Conservation (phyloP, 345 rosid species). For the Iberis pinnata region DNA sequence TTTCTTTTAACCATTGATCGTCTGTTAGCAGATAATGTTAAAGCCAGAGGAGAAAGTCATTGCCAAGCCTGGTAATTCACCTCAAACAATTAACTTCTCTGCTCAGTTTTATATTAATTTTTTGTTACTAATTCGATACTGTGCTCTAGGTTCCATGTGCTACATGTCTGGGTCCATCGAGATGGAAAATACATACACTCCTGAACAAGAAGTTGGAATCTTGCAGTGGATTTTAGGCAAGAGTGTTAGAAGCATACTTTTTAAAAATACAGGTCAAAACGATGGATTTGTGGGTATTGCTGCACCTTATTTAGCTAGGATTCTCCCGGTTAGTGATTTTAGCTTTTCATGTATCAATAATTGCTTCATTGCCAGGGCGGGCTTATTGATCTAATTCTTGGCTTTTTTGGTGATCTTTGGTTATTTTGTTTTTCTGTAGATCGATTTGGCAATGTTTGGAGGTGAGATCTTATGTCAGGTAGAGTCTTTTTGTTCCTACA, state of each 20-base stretch:
- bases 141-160: slow-evolving; percentile 73
- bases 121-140: neutral
- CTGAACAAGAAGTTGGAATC: slow-evolving; percentile 86
- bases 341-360: neutral
- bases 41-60: slow-evolving; percentile 77
- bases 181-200: slow-evolving; percentile 78
- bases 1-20: neutral
- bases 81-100: neutral
- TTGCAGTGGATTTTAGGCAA: slow-evolving; percentile 99
- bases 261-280: slow-evolving; percentile 54
- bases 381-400: neutral
- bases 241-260: slow-evolving; percentile 55
- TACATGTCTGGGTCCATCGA: slow-evolving; percentile 91
- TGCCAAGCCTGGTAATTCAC: slow-evolving; percentile 69
- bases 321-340: slow-evolving; percentile 75
- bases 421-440: slow-evolving; percentile 40
- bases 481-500: slow-evolving; percentile 26
- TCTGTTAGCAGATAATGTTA: slow-evolving; percentile 68
- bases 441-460: slow-evolving; percentile 86
- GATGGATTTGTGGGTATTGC: slow-evolving; percentile 95
- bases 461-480: slow-evolving; percentile 97
- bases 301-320: slow-evolving; percentile 92
- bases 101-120: neutral
- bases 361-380: neutral
- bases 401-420: neutral